Base-by-base conservation (phyloP, 768 basidiomycete species). In the Lentinula edodes region DNA sequence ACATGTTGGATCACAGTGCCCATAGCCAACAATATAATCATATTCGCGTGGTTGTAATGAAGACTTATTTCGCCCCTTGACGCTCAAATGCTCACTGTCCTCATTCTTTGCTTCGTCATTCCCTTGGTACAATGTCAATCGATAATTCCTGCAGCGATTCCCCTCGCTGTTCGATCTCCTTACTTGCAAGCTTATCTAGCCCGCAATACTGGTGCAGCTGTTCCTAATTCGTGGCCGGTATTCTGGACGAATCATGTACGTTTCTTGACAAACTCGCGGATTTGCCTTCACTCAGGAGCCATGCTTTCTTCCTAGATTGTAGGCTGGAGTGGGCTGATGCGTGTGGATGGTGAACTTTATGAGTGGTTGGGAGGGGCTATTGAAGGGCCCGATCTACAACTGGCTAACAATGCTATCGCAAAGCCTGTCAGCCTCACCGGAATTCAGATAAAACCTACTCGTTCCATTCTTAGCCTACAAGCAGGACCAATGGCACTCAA, bases 401-500 rank as follows among this genome's bases (percentile, higher is more conserved):
- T 39, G 8, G 41, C 12, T 5, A 56, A 56, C 62, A 28, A 43
- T 20, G 23, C 41, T 28, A 23, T 20, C 9, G 52, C 36, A 2
- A 63, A 42, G 6, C n/a, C 54, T 18, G 60, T 59, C 15, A 53
- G 23, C 13, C 28, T 62, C 28, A 59, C 38, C 23, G 61, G 54
- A 18, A 46, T 55, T 18, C 46, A 61, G 46, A 56, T 67, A 32
- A 67, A 65, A 1, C 66, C 66, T n/a, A 67, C 66, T n/a, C 58
- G 62, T n/a, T 61, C 61, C 6, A 75, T 75, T 5, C 82, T 86
- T 58, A 74, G 73, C 8, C 65, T 86, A 64, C 69, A 72, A 9
- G 83, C 86, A 3, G 85, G 84, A 1, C 75, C 78, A 1, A 72
- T 86, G 38, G 73, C 76, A 53, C 71, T 87, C 20, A 80, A 79